Conservation (phyloP, 371 early-diverging fungal species). For the Mucor indicus region DNA sequence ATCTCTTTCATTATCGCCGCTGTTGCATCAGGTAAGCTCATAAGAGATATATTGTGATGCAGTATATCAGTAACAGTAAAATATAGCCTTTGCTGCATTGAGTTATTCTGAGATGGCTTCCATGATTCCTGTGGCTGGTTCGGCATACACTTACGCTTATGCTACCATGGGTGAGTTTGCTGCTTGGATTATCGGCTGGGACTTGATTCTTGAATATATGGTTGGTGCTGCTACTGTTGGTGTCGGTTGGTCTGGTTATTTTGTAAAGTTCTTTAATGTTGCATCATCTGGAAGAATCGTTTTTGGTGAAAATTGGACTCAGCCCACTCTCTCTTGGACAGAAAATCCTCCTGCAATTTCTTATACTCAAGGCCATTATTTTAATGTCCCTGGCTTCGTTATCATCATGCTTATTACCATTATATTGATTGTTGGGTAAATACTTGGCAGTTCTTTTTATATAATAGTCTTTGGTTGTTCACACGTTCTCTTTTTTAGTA, state of each 20-base stretch:
- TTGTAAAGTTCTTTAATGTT: slow-evolving; percentile 63
- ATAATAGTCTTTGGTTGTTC: not conserved
- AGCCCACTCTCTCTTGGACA: slow-evolving; percentile 65
- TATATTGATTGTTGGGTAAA: slow-evolving; percentile 62
- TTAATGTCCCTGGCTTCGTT: slow-evolving; percentile 75
- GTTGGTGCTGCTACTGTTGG: slow-evolving; percentile 73
- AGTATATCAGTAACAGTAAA: not conserved
- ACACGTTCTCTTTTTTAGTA: slow-evolving; percentile 21
- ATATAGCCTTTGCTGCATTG: slow-evolving; percentile 63
- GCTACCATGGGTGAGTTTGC: slow-evolving; percentile 82
- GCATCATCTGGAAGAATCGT: slow-evolving; percentile 45
- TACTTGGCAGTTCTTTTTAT: not conserved
- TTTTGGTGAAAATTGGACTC: slow-evolving; percentile 50
- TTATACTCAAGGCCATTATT: slow-evolving; percentile 50
- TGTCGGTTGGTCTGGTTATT: slow-evolving; percentile 81
- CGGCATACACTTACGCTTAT: slow-evolving; percentile 81
- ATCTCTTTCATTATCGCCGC: slow-evolving; percentile 75
- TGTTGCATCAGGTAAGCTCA: slow-evolving; percentile 53
- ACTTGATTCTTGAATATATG: slow-evolving; percentile 81
- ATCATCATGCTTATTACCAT: slow-evolving; percentile 59
- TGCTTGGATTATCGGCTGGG: slow-evolving; percentile 86
- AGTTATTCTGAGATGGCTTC: slow-evolving; percentile 83
- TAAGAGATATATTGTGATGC: not conserved
- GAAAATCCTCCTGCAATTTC: slow-evolving; percentile 35
- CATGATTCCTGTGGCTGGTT: slow-evolving; percentile 83